Evolutionary conservation across 192 early-diverging fungal species (phyloP).

Genomic region (Backusella tuberculispora): DNA sequence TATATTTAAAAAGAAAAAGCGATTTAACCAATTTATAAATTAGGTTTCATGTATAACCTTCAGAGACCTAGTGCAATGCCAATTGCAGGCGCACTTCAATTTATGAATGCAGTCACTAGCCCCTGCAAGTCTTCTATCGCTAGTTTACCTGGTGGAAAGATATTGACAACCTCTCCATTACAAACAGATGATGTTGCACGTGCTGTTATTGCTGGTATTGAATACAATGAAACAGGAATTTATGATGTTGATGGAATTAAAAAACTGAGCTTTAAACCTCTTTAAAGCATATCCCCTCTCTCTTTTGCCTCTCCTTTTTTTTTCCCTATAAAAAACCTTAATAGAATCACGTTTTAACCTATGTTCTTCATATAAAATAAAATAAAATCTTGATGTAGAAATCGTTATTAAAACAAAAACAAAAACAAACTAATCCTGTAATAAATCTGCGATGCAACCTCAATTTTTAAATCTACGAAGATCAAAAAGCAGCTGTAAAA

Average conservation of each 20-base stretch:
- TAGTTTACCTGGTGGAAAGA: constrained; percentile 51
- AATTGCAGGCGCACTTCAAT: constrained; percentile 56
- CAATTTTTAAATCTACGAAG: constrained; percentile 4
- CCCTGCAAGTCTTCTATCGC: constrained; percentile 44
- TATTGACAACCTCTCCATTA: constrained; percentile 48
- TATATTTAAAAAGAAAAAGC: too few species aligned
- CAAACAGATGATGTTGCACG: constrained; percentile 51
- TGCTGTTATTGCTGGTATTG: constrained; percentile 47
- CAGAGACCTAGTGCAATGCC: constrained; percentile 61
- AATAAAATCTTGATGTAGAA: too few species aligned
- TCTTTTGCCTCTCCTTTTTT: not conserved
- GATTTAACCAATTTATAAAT: constrained; percentile 3
- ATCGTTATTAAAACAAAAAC: too few species aligned
- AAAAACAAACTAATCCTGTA: not conserved
- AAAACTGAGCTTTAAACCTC: constrained; percentile 32
- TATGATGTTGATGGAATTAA: constrained; percentile 50
- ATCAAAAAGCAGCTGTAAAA: not conserved
- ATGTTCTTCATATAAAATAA: too few species aligned
- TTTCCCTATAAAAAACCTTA: not conserved
- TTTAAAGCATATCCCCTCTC: not conserved
- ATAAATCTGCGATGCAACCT: not conserved
- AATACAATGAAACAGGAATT: constrained; percentile 43
- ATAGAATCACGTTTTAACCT: too few species aligned
- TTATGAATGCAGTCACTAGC: constrained; percentile 43
- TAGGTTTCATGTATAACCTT: constrained; percentile 65